Evolutionary conservation across 345 rosid species (phyloP), one percentile per base, ranked within the genome.

Genomic region (Aquilaria malaccensis): DNA sequence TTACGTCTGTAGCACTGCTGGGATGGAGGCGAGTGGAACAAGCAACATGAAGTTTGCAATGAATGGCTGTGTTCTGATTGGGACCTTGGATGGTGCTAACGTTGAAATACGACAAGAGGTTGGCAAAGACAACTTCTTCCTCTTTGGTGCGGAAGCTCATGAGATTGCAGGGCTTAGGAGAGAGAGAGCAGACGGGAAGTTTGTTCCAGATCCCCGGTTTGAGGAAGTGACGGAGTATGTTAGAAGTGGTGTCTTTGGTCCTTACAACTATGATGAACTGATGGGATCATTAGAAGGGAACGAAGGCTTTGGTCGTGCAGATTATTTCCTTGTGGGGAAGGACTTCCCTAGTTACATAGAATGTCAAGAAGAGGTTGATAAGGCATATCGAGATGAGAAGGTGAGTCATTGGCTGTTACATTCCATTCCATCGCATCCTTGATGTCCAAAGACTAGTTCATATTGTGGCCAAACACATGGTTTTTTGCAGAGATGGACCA

Each of bases 21-120:
- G 96, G n/a, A 89, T 89, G 96, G 96, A 89, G 71, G 96, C 96
- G 30, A 89, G 96, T 72, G 96, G 96, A 75, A 89, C 96, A 58
- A 86, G 96, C 78, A 89, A 89, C 76, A 89, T 89, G 96, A 89
- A 89, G 80, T 89, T 89, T 69, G 71, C 93, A 7, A 88, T 89
- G 96, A 89, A 89, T 63, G 91, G 93, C 46, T 86, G 96, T 66
- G 59, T 86, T 63, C 74, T 79, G 59, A 89, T 89, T 48, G 96
- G 96, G 55, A 89, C 96, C 15, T 74, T 89, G 70, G 96, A 89
- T 71, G 93, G 96, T 13, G 93, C 96, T 13, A 89, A 89, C 53
- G 96, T 89, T 10, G 96, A 89, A 72, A 89, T 89, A 63, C 70
- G 85, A 55, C 72, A 84, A 77, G 96, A 89, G 72, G 91, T 89